Percentiles rank a stretch among this genome's conserved stretches.
These are phyloP conservation scores for Colletotrichum sp. DNA, from an alignment of 2,329 filamentous ascomycete genomes.

Conservation along the genomic window DNA sequence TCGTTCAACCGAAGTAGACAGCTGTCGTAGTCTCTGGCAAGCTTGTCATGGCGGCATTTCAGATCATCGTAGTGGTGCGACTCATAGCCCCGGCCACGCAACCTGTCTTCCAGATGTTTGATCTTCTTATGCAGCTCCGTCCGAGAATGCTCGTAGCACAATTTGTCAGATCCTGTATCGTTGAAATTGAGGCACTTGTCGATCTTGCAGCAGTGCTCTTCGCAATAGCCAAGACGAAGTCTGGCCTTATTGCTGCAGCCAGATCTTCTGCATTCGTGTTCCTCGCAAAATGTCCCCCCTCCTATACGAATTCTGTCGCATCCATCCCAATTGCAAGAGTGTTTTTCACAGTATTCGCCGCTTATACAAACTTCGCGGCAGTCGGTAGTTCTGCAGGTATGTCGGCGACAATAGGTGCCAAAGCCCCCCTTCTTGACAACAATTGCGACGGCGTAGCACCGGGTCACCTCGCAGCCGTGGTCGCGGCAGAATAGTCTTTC, in stretches of 20 bases:
- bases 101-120: slow-evolving; percentile 3
- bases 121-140: background rate
- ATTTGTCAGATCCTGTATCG: background rate
- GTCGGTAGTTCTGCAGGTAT: slow-evolving; percentile 4
- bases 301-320: background rate
- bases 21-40: slow-evolving; percentile 7
- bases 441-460: slow-evolving; percentile 8
- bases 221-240: slow-evolving; percentile 4
- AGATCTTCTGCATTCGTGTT: slow-evolving; percentile 8
- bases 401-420: slow-evolving; percentile 5
- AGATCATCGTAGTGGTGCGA: background rate
- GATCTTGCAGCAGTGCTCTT: slow-evolving; percentile 16
- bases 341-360: background rate
- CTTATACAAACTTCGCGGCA: slow-evolving; percentile 1
- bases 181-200: slow-evolving; percentile 11
- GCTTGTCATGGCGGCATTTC: slow-evolving; percentile 4
- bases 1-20: background rate
- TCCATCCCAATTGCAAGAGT: slow-evolving; percentile 2
- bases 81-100: background rate
- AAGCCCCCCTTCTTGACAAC: background rate
- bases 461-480: background rate
- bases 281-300: background rate
- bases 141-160: slow-evolving; percentile 15
- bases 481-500: slow-evolving; percentile 11
- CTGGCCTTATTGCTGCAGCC: background rate